Evolutionary conservation across 1,284 basidiomycete species (phyloP).

Genomic region (Boletus mariae): DNA sequence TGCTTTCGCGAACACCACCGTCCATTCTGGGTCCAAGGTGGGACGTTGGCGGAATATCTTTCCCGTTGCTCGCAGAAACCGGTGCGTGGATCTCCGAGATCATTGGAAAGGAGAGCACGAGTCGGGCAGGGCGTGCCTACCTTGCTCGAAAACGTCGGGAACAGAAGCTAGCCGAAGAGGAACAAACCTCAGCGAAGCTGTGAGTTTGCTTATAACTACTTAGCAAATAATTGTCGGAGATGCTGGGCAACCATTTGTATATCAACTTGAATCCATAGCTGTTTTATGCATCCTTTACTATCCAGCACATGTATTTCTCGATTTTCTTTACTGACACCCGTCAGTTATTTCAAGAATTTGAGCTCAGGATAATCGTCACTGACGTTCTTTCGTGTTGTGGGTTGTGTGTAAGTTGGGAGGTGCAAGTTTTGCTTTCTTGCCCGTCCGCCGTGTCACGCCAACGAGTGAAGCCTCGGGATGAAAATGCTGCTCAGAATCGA

Average conservation of each 20-base stretch:
- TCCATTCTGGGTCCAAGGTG: slow-evolving; percentile 41
- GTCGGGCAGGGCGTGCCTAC: slow-evolving; percentile 79
- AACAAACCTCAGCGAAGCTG: slow-evolving; percentile 6
- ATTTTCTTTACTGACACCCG: not conserved
- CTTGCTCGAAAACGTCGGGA: slow-evolving; percentile 49
- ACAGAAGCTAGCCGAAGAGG: slow-evolving; percentile 26
- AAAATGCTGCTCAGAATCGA: too few relatives aligned
- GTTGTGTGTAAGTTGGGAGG: not conserved
- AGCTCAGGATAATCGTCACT: not conserved
- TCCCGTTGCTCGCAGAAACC: slow-evolving; percentile 66
- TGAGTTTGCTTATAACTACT: not conserved
- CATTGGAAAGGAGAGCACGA: slow-evolving; percentile 68
- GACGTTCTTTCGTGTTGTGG: not conserved
- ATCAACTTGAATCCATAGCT: not conserved
- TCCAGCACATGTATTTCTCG: too few relatives aligned
- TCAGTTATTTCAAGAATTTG: not conserved
- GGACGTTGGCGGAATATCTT: slow-evolving; percentile 58
- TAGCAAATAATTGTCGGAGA: not conserved
- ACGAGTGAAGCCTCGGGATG: not conserved
- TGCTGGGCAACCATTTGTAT: not conserved
- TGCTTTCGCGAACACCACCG: not conserved
- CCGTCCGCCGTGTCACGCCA: not conserved
- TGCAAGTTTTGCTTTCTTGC: not conserved
- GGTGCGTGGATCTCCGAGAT: slow-evolving; percentile 78
- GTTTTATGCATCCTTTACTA: not conserved